Conservation (phyloP, 2,329 filamentous ascomycete genomes). For the Alternaria triticina region DNA sequence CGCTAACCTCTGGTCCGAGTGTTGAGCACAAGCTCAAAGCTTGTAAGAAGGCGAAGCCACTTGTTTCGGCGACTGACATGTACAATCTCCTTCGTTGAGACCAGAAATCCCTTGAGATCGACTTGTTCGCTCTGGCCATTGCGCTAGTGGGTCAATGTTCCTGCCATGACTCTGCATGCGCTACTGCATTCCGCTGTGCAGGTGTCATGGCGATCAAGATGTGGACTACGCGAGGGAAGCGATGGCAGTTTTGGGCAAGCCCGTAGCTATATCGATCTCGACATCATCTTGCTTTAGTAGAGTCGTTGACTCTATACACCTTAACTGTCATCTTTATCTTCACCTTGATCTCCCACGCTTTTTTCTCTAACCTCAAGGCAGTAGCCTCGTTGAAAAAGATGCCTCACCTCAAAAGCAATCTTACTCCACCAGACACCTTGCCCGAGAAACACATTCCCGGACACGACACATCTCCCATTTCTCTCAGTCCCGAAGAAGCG, state of each 20-base stretch:
- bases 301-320: not conserved
- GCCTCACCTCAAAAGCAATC: not conserved
- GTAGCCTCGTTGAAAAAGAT: not conserved
- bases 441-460: not conserved
- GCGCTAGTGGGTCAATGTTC: not conserved
- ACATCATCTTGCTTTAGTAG: not conserved
- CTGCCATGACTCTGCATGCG: not conserved
- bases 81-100: not conserved
- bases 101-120: not conserved
- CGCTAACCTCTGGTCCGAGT: not conserved
- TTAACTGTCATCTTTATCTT: fast-evolving
- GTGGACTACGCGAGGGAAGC: not conserved
- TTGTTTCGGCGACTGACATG: not conserved
- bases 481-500: not conserved
- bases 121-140: not conserved
- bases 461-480: not conserved
- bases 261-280: not conserved
- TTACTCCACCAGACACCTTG: fast-evolving
- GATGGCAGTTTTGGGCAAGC: not conserved
- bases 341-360: not conserved
- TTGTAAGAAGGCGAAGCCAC: not conserved
- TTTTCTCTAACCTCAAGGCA: not conserved
- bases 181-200: not conserved
- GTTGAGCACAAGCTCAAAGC: not conserved
- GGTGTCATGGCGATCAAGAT: not conserved